Evolutionary conservation across 2,329 filamentous ascomycete species (phyloP).

Genomic region (Fusarium redolens): DNA sequence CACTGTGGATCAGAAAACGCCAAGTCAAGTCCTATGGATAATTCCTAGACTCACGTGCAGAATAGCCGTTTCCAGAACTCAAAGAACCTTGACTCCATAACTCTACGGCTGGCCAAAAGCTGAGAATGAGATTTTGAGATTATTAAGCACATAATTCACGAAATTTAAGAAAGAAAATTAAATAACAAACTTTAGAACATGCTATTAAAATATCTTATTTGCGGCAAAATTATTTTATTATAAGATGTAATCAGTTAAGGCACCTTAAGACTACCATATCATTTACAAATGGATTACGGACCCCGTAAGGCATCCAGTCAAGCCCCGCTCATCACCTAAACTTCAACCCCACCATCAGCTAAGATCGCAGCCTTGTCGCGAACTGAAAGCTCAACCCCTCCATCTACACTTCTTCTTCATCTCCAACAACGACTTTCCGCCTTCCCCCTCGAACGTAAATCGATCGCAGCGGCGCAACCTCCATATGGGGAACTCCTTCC

Average conservation of each 20-base stretch:
- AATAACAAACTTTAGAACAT: background rate
- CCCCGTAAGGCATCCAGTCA: conserved; percentile 15
- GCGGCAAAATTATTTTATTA: background rate
- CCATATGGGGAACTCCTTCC: background rate
- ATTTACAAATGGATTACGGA: background rate
- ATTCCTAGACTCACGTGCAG: background rate
- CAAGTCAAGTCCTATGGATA: background rate
- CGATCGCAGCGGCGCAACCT: conserved; percentile 12
- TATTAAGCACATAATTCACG: background rate
- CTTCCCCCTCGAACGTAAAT: conserved; percentile 9
- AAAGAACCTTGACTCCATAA: background rate
- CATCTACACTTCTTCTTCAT: conserved; percentile 33
- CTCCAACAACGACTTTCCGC: background rate
- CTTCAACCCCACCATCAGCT: conserved; percentile 40
- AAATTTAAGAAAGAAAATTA: background rate
- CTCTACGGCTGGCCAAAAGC: background rate
- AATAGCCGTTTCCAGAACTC: background rate
- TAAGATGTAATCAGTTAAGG: background rate
- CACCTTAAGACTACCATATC: background rate
- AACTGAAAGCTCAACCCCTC: conserved; percentile 45
- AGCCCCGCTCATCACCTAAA: conserved; percentile 30
- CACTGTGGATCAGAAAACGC: no score
- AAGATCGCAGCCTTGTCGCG: conserved; percentile 45
- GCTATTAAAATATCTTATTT: no score
- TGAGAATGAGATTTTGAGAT: background rate